These are phyloP conservation scores for Berberis thunbergii DNA, from an alignment of 164 flowering plant genomes.

Conservation along the genomic window DNA sequence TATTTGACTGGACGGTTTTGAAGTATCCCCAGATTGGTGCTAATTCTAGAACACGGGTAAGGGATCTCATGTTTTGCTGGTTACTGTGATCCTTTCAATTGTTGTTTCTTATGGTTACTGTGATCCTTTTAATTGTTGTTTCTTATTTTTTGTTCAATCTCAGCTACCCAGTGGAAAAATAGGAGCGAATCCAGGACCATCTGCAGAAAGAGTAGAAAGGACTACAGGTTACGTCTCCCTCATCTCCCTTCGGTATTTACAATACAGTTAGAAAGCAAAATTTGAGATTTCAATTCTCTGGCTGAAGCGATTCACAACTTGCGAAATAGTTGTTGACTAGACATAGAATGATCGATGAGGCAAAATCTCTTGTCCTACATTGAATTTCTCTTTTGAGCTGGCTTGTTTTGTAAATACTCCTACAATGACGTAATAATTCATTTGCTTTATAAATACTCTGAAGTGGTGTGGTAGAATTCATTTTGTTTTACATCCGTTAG, in stretches of 20 bases:
- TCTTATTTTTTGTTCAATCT: slow-evolving; percentile 7
- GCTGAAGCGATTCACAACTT: too few species aligned
- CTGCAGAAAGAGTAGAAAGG: slow-evolving; percentile 52
- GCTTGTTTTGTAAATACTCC: too few species aligned
- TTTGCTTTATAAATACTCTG: too few species aligned
- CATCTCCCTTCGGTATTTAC: not conserved
- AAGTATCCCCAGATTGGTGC: slow-evolving; percentile 43
- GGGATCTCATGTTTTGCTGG: not conserved
- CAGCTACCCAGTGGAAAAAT: slow-evolving; percentile 26
- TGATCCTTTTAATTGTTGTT: not conserved
- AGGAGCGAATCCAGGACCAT: slow-evolving; percentile 22
- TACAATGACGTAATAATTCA: too few species aligned
- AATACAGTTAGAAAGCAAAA: not conserved
- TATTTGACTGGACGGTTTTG: slow-evolving; percentile 49
- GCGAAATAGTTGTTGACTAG: too few species aligned
- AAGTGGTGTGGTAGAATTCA: not conserved
- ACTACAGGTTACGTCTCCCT: slow-evolving; percentile 42
- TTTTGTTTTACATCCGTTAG: not conserved
- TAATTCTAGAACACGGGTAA: slow-evolving; percentile 34
- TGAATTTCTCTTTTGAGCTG: too few species aligned
- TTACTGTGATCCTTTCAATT: not conserved
- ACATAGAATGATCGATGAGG: too few species aligned
- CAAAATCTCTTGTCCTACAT: too few species aligned
- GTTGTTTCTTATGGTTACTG: not conserved
- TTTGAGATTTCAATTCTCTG: not conserved